Evolutionary conservation across 2,329 filamentous ascomycete species (phyloP).

Genomic region (Nannizzia gypsea): DNA sequence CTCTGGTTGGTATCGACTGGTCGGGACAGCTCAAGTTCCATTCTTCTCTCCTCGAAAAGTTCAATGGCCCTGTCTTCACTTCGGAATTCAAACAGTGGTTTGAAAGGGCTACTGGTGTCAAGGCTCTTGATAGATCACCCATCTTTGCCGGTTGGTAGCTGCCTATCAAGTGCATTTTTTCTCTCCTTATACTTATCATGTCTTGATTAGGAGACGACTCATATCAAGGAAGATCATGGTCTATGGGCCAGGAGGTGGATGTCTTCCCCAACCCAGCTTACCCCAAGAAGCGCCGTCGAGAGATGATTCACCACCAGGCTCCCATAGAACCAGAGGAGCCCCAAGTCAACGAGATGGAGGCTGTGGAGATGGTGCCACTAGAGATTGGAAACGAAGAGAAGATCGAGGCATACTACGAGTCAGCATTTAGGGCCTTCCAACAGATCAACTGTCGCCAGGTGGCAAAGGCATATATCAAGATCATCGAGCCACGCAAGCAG

Average conservation of each 20-base stretch:
- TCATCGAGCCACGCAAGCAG: slow-evolving; percentile 38
- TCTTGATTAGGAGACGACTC: background rate
- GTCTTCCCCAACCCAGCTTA: background rate
- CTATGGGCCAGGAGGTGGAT: background rate
- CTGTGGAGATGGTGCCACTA: slow-evolving; percentile 13
- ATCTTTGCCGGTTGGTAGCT: background rate
- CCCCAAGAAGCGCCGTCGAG: slow-evolving; percentile 1
- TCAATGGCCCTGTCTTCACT: slow-evolving; percentile 10
- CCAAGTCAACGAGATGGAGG: background rate
- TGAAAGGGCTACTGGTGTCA: slow-evolving; percentile 6
- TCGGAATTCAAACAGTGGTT: slow-evolving; percentile 10
- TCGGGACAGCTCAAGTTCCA: slow-evolving; percentile 10
- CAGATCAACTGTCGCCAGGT: slow-evolving; percentile 36
- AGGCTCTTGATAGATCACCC: background rate
- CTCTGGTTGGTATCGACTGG: slow-evolving; percentile 11
- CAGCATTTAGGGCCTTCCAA: slow-evolving; percentile 32
- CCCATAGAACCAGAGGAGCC: background rate
- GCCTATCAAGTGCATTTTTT: background rate
- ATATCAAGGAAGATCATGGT: slow-evolving; percentile 1
- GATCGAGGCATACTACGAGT: slow-evolving; percentile 35
- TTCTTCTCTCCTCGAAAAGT: slow-evolving; percentile 10
- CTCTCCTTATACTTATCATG: background rate
- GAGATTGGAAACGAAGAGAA: slow-evolving; percentile 31
- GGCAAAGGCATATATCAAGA: slow-evolving; percentile 36
- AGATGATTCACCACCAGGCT: background rate